These are phyloP conservation scores for Globisporangium carolinianum DNA, from an alignment of 352 stramenopile species.

Conservation along the genomic window DNA sequence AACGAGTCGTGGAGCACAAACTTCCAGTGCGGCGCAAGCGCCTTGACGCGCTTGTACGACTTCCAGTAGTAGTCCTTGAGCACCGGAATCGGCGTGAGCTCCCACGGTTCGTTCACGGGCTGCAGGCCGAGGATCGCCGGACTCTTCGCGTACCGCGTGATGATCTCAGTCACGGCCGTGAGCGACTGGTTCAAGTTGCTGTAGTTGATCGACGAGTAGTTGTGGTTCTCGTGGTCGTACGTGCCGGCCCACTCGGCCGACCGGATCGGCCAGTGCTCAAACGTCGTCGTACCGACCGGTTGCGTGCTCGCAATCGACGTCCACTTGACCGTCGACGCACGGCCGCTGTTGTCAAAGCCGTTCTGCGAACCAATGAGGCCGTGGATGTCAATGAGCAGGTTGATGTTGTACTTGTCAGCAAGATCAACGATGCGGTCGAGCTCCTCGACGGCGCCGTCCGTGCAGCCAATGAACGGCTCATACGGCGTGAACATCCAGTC, in stretches of 20 bases:
- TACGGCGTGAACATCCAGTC: slow-evolving; percentile 95
- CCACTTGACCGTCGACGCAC: slow-evolving; percentile 87
- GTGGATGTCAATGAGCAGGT: slow-evolving; percentile 92
- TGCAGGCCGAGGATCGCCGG: slow-evolving; percentile 89
- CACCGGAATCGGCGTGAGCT: slow-evolving; percentile 89
- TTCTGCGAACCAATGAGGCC: slow-evolving; percentile 91
- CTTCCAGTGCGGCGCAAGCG: slow-evolving; percentile 90
- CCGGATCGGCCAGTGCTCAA: slow-evolving; percentile 91
- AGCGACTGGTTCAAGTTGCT: slow-evolving; percentile 90
- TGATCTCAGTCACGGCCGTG: slow-evolving; percentile 84
- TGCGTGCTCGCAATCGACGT: slow-evolving; percentile 65
- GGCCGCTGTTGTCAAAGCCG: slow-evolving; percentile 94
- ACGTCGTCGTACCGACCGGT: slow-evolving; percentile 80
- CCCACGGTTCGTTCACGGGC: slow-evolving; percentile 94
- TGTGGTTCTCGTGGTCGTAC: slow-evolving; percentile 80
- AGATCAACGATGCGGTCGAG: slow-evolving; percentile 88
- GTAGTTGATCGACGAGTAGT: slow-evolving; percentile 91
- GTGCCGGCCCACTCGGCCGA: slow-evolving; percentile 87
- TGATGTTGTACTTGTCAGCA: slow-evolving; percentile 77
- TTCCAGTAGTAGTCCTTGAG: slow-evolving; percentile 96
- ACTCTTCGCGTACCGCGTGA: slow-evolving; percentile 85
- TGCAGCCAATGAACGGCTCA: slow-evolving; percentile 90
- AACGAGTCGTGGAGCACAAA: slow-evolving; percentile 96
- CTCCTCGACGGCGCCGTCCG: slow-evolving; percentile 87
- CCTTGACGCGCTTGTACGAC: slow-evolving; percentile 92